Evolutionary conservation across 2,329 filamentous ascomycete genomes (phyloP).

Genomic region (Fusarium hostae): DNA sequence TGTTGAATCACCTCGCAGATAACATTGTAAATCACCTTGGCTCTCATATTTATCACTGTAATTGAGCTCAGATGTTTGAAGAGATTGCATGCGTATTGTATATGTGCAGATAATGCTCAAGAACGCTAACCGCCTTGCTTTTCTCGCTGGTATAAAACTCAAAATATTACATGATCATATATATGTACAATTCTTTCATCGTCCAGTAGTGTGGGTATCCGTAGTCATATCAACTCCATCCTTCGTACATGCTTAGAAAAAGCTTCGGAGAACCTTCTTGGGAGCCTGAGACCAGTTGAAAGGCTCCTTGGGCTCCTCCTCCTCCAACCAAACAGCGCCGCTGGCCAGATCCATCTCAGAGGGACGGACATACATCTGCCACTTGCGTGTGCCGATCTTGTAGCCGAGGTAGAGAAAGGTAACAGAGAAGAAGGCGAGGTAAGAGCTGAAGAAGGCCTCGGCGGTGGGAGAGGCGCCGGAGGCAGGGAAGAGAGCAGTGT

Average conservation of each 20-base stretch:
- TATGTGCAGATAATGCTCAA: slow-evolving; percentile 31
- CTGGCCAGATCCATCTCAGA: slow-evolving; percentile 88
- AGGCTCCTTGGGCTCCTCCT: slow-evolving; percentile 81
- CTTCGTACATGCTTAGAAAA: slow-evolving; percentile 34
- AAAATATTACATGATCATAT: slow-evolving; percentile 33
- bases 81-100: slow-evolving; percentile 24
- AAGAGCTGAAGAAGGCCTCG: slow-evolving; percentile 77
- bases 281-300: slow-evolving; percentile 68
- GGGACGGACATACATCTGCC: slow-evolving; percentile 64
- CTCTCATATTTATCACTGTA: neutral
- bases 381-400: slow-evolving; percentile 78
- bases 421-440: slow-evolving; percentile 76
- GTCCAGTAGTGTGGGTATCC: slow-evolving; percentile 37
- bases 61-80: neutral
- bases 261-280: slow-evolving; percentile 33
- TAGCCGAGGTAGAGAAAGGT: slow-evolving; percentile 75
- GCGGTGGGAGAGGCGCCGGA: slow-evolving; percentile 75
- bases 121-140: slow-evolving; percentile 30
- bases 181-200: slow-evolving; percentile 27
- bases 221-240: slow-evolving; percentile 24
- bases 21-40: neutral
- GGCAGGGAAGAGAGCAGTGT: slow-evolving; percentile 61
- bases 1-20: neutral
- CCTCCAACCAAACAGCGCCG: slow-evolving; percentile 79
- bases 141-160: slow-evolving; percentile 27